Conservation (phyloP, 2,329 filamentous ascomycete genomes). For the Metarhizium brunneum region DNA sequence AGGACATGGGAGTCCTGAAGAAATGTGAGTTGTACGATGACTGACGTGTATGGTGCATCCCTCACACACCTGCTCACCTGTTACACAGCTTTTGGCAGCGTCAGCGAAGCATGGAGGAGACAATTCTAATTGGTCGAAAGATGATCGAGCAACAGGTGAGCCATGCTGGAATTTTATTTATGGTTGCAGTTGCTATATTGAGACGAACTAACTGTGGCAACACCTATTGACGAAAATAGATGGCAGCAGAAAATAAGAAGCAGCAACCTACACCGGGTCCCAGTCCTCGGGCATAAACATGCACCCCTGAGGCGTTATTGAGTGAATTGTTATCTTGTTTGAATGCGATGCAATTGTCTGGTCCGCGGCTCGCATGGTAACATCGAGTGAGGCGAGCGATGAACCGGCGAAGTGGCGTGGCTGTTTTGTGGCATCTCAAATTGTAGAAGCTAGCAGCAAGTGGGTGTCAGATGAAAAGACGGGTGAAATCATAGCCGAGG, state of each 20-base stretch:
- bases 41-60: neutral
- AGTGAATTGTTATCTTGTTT: neutral
- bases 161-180: neutral
- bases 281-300: neutral
- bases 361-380: neutral
- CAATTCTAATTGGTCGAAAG: conserved; percentile 44
- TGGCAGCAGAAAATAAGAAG: neutral
- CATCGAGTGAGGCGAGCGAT: too few species aligned
- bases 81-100: conserved; percentile 48
- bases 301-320: neutral
- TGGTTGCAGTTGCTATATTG: neutral
- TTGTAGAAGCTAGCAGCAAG: too few species aligned
- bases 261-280: neutral
- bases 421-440: too few species aligned
- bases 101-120: conserved; percentile 49
- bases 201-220: neutral
- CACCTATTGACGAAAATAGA: neutral
- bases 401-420: too few species aligned
- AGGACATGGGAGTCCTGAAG: conserved; percentile 41
- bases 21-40: conserved; percentile 29
- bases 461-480: too few species aligned
- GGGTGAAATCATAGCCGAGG: too few species aligned
- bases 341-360: neutral
- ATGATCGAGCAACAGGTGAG: conserved; percentile 41
- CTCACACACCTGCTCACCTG: neutral